phyloP scores from a whole-genome alignment of 2,329 filamentous ascomycete species.

The Lasiodiplodia sp. region DNA sequence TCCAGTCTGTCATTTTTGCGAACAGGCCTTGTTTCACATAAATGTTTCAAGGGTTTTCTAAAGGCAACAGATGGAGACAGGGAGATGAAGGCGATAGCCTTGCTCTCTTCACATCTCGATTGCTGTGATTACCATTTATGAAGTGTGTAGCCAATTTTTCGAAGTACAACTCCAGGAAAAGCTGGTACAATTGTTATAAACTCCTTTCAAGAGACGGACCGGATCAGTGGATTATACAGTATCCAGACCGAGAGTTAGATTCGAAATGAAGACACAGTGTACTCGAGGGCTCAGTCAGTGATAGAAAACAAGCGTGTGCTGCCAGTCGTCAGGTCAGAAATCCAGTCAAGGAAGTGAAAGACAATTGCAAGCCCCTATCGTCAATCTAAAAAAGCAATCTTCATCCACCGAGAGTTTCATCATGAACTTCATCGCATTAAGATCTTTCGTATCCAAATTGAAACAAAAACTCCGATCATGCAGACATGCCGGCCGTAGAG shows the following conservation, averaged over 20 bases:
- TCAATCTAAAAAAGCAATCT: no score
- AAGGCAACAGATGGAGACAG: background rate
- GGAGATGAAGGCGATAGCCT: background rate
- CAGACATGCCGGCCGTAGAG: constrained; percentile 26
- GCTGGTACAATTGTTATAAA: background rate
- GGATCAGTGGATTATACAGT: background rate
- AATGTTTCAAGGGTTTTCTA: background rate
- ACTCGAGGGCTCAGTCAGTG: background rate
- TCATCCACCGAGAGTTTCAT: background rate
- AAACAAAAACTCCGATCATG: constrained; percentile 26
- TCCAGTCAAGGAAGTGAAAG: background rate
- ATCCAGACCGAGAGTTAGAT: background rate
- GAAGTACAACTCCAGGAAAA: background rate
- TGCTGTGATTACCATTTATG: background rate
- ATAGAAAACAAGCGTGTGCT: background rate
- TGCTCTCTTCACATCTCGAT: background rate
- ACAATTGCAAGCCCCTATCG: background rate
- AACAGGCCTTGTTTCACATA: background rate
- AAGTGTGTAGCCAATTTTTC: background rate
- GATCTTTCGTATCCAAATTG: constrained; percentile 10
- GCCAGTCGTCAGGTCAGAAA: background rate
- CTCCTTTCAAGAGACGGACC: background rate
- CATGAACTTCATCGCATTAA: constrained; percentile 22
- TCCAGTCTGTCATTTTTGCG: background rate
- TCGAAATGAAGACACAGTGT: background rate